These are phyloP conservation scores for Serendipita sp. DNA, from an alignment of 768 basidiomycete genomes.

Conservation along the genomic window DNA sequence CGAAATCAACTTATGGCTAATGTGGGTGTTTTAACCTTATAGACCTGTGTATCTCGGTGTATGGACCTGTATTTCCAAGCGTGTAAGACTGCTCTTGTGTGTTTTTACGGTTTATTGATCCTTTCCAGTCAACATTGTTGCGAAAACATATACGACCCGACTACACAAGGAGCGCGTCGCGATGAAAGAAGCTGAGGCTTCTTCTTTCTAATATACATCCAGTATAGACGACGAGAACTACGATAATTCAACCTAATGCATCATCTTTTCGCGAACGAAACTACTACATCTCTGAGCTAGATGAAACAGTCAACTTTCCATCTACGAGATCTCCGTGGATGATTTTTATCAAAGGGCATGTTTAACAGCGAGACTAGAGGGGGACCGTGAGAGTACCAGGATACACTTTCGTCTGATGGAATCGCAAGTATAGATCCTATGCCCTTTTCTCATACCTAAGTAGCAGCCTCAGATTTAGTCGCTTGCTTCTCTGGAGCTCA, in stretches of 20 bases:
- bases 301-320: no score
- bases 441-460: no score
- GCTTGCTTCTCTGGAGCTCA: no score
- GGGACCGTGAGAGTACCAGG: no score
- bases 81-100: constrained; percentile 34
- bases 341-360: no score
- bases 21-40: background rate
- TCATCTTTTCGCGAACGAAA: no score
- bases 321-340: no score
- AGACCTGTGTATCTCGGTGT: constrained; percentile 65
- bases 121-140: constrained; percentile 55
- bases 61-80: constrained; percentile 75
- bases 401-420: no score
- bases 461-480: no score
- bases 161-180: constrained; percentile 34
- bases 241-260: background rate
- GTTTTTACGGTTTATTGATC: constrained; percentile 5
- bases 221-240: background rate
- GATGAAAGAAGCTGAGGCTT: background rate
- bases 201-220: background rate
- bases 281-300: no score
- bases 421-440: no score
- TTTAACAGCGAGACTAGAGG: no score
- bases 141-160: constrained; percentile 47
- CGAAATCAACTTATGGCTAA: background rate